A percentile compares a stretch with the other conserved stretches of the same genome.
Evolutionary conservation across 1,139 yeast genomes (phyloP).

Genomic region (Sugiyamaella pinicola): DNA sequence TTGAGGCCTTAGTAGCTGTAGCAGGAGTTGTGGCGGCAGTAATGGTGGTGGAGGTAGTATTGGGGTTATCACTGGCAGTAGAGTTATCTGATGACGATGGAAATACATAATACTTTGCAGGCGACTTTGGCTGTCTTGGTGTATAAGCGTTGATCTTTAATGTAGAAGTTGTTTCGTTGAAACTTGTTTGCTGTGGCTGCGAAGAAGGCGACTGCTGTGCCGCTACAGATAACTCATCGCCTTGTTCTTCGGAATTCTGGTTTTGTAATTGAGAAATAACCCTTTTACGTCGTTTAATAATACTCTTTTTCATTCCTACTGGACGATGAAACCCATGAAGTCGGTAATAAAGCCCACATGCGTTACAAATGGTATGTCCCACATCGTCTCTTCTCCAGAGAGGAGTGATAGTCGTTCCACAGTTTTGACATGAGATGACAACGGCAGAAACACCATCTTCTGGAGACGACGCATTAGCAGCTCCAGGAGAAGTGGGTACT

Average conservation of each 20-base stretch:
- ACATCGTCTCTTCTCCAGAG: conserved; percentile 82
- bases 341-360: conserved; percentile 79
- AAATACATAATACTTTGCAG: not conserved
- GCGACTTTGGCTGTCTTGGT: conserved; percentile 7
- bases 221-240: not conserved
- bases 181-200: not conserved
- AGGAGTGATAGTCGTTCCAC: conserved; percentile 83
- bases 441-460: conserved; percentile 13
- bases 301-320: conserved; percentile 67
- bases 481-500: conserved; percentile 16
- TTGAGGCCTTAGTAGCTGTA: not conserved
- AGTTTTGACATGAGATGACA: conserved; percentile 77
- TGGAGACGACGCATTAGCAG: conserved; percentile 10
- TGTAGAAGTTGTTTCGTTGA: not conserved
- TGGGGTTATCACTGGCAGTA: not conserved
- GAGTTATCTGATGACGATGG: not conserved
- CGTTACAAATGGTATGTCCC: conserved; percentile 84
- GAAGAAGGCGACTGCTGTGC: not conserved
- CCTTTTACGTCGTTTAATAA: conserved; percentile 75
- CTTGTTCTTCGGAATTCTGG: not conserved
- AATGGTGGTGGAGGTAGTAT: too few relatives aligned
- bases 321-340: conserved; percentile 83
- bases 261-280: conserved; percentile 21
- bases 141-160: conserved; percentile 12
- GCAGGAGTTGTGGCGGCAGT: not conserved